Evolutionary conservation across 1,139 yeast species (phyloP).

Genomic region (Nakaseomyces glabratus): DNA sequence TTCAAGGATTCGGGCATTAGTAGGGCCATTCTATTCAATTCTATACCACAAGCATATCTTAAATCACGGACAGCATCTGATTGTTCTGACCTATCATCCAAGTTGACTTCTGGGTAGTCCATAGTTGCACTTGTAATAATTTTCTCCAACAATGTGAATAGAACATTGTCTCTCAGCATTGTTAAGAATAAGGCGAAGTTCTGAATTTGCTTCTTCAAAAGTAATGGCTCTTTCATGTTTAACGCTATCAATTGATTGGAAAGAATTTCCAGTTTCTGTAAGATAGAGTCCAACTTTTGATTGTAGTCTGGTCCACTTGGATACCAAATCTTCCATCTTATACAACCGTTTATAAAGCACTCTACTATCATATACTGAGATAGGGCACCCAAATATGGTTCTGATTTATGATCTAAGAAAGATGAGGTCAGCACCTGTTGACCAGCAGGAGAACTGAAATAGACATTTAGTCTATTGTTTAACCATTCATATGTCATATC

Average conservation of each 20-base stretch:
- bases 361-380: constrained; percentile 84
- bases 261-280: constrained; percentile 59
- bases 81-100: constrained; percentile 55
- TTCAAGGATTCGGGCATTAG: constrained; percentile 88
- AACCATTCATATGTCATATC: constrained; percentile 77
- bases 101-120: constrained; percentile 56
- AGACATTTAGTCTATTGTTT: constrained; percentile 59
- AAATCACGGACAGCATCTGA: constrained; percentile 77
- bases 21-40: constrained; percentile 83
- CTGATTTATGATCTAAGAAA: constrained; percentile 47
- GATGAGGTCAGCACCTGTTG: constrained; percentile 49
- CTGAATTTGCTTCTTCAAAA: constrained; percentile 80
- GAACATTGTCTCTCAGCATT: constrained; percentile 65
- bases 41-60: constrained; percentile 90
- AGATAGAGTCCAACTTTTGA: constrained; percentile 45
- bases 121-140: constrained; percentile 82
- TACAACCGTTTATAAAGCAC: constrained; percentile 81
- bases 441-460: constrained; percentile 71
- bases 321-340: constrained; percentile 97
- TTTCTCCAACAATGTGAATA: constrained; percentile 79
- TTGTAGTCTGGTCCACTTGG: constrained; percentile 49
- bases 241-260: constrained; percentile 71
- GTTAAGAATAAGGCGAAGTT: constrained; percentile 97
- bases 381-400: constrained; percentile 66
- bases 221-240: constrained; percentile 68